Percentiles rank a stretch among this genome's conserved stretches.
Evolutionary conservation across 805 yeast species (phyloP).

Genomic region (Starmerella vaccinii): DNA sequence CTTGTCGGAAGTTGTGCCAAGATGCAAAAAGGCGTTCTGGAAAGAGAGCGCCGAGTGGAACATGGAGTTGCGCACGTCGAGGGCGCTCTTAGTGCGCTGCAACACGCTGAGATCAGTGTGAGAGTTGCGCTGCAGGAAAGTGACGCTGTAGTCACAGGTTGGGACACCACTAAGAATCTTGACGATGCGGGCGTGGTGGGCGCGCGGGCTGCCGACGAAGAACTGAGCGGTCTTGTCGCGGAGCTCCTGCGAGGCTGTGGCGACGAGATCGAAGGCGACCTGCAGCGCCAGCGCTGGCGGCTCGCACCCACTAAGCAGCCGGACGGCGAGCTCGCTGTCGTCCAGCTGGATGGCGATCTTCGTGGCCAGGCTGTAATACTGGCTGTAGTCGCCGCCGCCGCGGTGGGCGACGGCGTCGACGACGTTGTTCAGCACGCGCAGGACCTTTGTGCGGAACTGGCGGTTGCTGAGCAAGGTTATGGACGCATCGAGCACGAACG

Average conservation of each 20-base stretch:
- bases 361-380: constrained; percentile 75
- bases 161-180: constrained; percentile 82
- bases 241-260: constrained; percentile 82
- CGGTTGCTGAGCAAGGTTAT: constrained; percentile 57
- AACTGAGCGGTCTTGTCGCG: constrained; percentile 42
- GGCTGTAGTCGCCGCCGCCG: constrained; percentile 36
- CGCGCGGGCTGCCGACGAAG: constrained; percentile 25
- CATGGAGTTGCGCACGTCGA: constrained; percentile 87
- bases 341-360: constrained; percentile 83
- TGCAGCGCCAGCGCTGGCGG: constrained; percentile 63
- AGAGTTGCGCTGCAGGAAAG: constrained; percentile 77
- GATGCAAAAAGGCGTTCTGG: constrained; percentile 87
- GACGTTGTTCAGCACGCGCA: constrained; percentile 52
- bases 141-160: constrained; percentile 82
- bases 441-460: constrained; percentile 53
- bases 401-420: constrained; percentile 35
- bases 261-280: constrained; percentile 89
- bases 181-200: constrained; percentile 39
- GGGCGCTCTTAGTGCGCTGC: constrained; percentile 64
- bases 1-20: constrained; percentile 91
- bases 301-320: constrained; percentile 53
- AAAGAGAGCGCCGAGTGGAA: constrained; percentile 95
- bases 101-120: constrained; percentile 76
- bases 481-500: constrained; percentile 60
- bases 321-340: constrained; percentile 58